Conservation (phyloP, 805 yeast genomes). For the Grigorovia humatica region DNA sequence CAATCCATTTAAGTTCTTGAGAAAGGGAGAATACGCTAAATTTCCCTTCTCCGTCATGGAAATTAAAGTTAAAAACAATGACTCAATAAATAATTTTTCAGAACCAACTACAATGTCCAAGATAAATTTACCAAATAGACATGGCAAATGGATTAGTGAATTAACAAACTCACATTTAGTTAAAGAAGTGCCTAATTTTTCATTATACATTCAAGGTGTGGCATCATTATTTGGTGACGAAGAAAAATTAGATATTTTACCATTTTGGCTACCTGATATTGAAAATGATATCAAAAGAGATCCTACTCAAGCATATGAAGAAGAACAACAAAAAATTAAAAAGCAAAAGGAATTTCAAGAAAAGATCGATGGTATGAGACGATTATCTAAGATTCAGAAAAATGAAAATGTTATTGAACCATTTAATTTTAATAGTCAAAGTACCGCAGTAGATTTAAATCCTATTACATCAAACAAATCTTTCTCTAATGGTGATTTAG, state of each 20-base stretch:
- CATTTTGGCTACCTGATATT: constrained; percentile 90
- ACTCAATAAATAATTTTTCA: constrained; percentile 26
- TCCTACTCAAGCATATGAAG: constrained; percentile 70
- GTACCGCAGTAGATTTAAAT: background rate
- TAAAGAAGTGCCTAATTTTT: constrained; percentile 88
- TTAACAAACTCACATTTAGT: constrained; percentile 74
- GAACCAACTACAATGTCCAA: constrained; percentile 16
- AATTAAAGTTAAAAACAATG: constrained; percentile 50
- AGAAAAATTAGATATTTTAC: constrained; percentile 68
- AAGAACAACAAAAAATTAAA: constrained; percentile 44
- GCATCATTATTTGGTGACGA: constrained; percentile 84
- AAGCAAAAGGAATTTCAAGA: constrained; percentile 33
- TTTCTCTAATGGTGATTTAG: constrained; percentile 32
- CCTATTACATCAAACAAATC: constrained; percentile 20
- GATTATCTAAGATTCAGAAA: constrained; percentile 20
- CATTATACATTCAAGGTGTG: constrained; percentile 88
- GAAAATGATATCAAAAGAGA: constrained; percentile 67
- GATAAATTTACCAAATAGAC: constrained; percentile 37
- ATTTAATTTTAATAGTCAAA: background rate
- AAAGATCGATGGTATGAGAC: constrained; percentile 30
- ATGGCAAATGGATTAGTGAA: constrained; percentile 73
- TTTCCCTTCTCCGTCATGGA: constrained; percentile 88
- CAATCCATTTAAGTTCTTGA: constrained; percentile 58
- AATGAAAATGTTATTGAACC: background rate
- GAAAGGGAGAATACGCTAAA: constrained; percentile 76